phyloP scores from a whole-genome alignment of 306 rosid species.

The Inga leiocalycina region DNA sequence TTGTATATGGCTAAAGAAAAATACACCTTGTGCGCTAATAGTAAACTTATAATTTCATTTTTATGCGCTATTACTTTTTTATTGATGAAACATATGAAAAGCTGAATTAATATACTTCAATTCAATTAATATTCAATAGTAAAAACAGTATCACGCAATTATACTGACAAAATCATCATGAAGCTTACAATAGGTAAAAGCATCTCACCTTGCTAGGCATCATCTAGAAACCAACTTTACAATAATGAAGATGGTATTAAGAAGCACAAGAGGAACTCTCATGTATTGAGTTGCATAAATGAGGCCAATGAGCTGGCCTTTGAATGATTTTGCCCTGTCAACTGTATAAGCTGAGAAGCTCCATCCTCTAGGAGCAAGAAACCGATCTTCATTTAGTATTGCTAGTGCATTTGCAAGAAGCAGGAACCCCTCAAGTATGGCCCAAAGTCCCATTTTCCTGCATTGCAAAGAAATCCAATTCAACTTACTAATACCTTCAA shows the following conservation, averaged over 20 bases:
- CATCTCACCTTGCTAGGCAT: slow-evolving; percentile 43
- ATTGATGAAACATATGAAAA: background rate
- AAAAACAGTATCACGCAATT: background rate
- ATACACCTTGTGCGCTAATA: background rate
- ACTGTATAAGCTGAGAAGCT: slow-evolving; percentile 64
- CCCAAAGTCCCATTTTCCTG: slow-evolving; percentile 84
- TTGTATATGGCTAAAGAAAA: background rate
- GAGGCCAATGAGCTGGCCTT: slow-evolving; percentile 78
- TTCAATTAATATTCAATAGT: background rate
- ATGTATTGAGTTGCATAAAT: slow-evolving; percentile 77
- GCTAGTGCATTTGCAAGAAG: slow-evolving; percentile 78
- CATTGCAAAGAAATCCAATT: slow-evolving; percentile 19
- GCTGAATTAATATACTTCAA: background rate
- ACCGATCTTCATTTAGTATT: slow-evolving; percentile 72
- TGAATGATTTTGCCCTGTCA: slow-evolving; percentile 65
- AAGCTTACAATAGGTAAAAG: background rate
- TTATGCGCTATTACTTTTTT: background rate
- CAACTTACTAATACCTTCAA: background rate
- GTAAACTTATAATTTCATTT: background rate
- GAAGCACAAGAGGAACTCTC: slow-evolving; percentile 77
- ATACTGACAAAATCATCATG: background rate
- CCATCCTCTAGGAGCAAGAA: slow-evolving; percentile 68
- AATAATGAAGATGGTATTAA: slow-evolving; percentile 61
- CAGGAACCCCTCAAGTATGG: slow-evolving; percentile 68
- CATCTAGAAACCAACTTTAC: slow-evolving; percentile 76